These are phyloP conservation scores for Moricandia moricandioides DNA, from an alignment of 345 rosid species.

Conservation along the genomic window DNA sequence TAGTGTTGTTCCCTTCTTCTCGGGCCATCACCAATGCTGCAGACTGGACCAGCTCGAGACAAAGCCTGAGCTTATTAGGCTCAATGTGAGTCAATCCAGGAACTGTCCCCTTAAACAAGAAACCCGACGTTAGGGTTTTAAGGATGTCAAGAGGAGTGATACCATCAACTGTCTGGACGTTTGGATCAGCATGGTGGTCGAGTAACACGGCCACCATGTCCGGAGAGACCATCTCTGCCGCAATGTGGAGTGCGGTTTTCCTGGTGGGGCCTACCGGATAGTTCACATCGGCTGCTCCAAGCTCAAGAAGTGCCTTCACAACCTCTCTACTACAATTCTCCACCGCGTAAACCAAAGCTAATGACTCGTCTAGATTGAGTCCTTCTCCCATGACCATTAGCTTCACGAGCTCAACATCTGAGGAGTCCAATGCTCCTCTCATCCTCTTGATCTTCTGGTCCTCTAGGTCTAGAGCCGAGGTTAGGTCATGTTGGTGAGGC, in stretches of 20 bases:
- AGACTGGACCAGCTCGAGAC: slow-evolving; percentile 96
- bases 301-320: slow-evolving; percentile 90
- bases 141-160: slow-evolving; percentile 87
- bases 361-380: slow-evolving; percentile 80
- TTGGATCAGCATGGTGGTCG: slow-evolving; percentile 97
- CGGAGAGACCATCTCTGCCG: slow-evolving; percentile 98
- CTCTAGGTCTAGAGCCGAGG: slow-evolving; percentile 68
- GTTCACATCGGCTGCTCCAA: slow-evolving; percentile 96
- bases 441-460: slow-evolving; percentile 87
- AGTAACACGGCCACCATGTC: slow-evolving; percentile 97
- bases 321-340: slow-evolving; percentile 97
- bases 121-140: slow-evolving; percentile 91
- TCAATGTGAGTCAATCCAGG: slow-evolving; percentile 91
- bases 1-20: slow-evolving; percentile 84
- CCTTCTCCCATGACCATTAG: slow-evolving; percentile 99
- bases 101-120: slow-evolving; percentile 93
- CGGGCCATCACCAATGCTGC: slow-evolving; percentile 92
- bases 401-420: slow-evolving; percentile 90
- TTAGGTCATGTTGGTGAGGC: slow-evolving; percentile 54
- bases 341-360: slow-evolving; percentile 88
- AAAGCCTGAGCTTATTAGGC: slow-evolving; percentile 92
- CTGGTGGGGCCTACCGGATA: slow-evolving; percentile 80
- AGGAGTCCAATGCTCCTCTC: slow-evolving; percentile 89
- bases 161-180: slow-evolving; percentile 82
- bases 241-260: slow-evolving; percentile 88